Evolutionary conservation across 1,284 basidiomycete genomes (phyloP).

Genomic region (Phylloporus sp.): DNA sequence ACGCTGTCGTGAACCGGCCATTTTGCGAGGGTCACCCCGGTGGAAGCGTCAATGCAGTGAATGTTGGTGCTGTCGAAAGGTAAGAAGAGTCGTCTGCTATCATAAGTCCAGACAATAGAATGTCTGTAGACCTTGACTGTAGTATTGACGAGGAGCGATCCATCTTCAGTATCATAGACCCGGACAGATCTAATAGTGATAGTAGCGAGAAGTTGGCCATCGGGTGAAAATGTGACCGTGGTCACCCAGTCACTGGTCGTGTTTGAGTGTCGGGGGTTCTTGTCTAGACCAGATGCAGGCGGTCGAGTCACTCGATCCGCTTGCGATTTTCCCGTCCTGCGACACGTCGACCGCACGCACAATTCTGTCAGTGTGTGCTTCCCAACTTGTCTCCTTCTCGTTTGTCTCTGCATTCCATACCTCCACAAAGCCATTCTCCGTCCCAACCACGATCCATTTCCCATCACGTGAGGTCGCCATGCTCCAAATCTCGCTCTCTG

Average conservation of each 20-base stretch:
- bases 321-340: constrained; percentile 1
- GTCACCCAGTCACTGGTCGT: not conserved
- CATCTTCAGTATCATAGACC: constrained; percentile 6
- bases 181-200: constrained; percentile 2
- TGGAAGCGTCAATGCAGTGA: constrained; percentile 2
- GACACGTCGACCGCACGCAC: constrained; percentile 6
- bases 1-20: constrained; percentile 6
- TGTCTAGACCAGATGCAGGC: constrained; percentile 13
- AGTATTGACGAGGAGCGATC: constrained; percentile 1
- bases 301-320: constrained; percentile 12
- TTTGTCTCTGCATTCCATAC: not conserved
- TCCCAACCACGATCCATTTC: not conserved
- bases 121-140: not conserved
- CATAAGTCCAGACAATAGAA: constrained; percentile 5
- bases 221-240: not conserved
- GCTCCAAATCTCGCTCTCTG: not conserved
- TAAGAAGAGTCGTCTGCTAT: not conserved
- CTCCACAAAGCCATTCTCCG: not conserved
- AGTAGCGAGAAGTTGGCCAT: constrained; percentile 14
- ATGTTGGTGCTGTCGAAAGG: not conserved
- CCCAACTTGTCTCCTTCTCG: not conserved
- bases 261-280: constrained; percentile 1
- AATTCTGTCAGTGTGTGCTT: not conserved
- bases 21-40: not conserved
- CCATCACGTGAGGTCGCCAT: not conserved